These are phyloP conservation scores for Dryas integrifolia DNA, from an alignment of 331 rosid species.

Conservation along the genomic window DNA sequence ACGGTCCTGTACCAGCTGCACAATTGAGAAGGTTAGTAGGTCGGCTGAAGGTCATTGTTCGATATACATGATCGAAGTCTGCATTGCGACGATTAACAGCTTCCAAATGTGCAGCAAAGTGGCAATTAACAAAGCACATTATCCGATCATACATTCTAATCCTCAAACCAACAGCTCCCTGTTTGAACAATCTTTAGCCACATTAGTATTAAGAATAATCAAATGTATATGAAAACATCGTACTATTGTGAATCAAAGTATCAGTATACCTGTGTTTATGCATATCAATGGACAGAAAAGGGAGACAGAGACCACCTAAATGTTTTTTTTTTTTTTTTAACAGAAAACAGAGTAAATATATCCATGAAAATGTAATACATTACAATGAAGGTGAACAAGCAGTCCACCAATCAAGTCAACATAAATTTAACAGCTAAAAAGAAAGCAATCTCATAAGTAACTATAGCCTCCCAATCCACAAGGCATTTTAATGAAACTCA, in stretches of 20 bases:
- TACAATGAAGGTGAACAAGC: slow-evolving; percentile 3
- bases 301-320: neutral
- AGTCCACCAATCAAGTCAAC: slow-evolving; percentile 1
- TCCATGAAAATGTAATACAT: neutral
- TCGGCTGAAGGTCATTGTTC: slow-evolving; percentile 75
- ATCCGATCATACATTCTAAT: slow-evolving; percentile 74
- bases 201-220: slow-evolving; percentile 30
- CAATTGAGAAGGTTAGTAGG: slow-evolving; percentile 55
- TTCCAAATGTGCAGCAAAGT: slow-evolving; percentile 97
- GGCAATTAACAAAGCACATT: slow-evolving; percentile 92
- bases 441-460: slow-evolving; percentile 2
- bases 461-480: neutral
- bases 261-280: neutral
- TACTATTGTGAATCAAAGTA: slow-evolving; percentile 16
- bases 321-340: neutral
- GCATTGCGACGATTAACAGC: slow-evolving; percentile 93
- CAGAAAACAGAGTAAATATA: neutral
- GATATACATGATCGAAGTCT: slow-evolving; percentile 88
- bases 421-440: neutral
- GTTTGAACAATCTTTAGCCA: slow-evolving; percentile 43
- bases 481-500: neutral
- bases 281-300: neutral
- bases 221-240: slow-evolving; percentile 5
- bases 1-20: slow-evolving; percentile 62
- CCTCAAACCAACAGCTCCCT: slow-evolving; percentile 99